Conservation (phyloP, 306 rosid species). For the Cucurbita moschata region DNA sequence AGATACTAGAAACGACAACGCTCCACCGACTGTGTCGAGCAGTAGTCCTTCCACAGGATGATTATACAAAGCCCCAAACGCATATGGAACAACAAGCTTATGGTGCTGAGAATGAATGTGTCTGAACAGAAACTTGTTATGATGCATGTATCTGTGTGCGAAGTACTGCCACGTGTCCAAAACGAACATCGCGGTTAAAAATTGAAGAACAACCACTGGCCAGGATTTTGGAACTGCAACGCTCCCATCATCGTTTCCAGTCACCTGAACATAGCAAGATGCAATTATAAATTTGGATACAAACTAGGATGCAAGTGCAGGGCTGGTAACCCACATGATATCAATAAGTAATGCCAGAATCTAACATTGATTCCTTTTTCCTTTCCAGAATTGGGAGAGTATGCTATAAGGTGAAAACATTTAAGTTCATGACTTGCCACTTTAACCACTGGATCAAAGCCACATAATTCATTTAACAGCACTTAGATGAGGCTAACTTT, state of each 20-base stretch:
- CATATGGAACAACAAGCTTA: constrained; percentile 65
- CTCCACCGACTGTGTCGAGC: constrained; percentile 80
- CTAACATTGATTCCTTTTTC: not conserved
- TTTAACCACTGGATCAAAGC: not conserved
- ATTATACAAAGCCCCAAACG: constrained; percentile 83
- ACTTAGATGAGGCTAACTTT: not conserved
- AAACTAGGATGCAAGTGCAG: not conserved
- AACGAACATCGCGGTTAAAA: constrained; percentile 61
- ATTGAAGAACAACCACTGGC: constrained; percentile 25
- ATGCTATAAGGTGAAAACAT: not conserved
- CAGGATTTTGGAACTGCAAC: constrained; percentile 4
- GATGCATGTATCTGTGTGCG: constrained; percentile 84
- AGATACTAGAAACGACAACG: constrained; percentile 55
- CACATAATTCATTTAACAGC: not conserved
- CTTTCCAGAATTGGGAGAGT: not conserved
- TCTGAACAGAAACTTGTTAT: constrained; percentile 70
- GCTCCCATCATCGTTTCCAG: constrained; percentile 10
- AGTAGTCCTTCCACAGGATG: constrained; percentile 83
- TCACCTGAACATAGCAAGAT: constrained; percentile 1
- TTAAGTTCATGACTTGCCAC: not conserved
- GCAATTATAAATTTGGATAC: not conserved
- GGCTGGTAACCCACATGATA: not conserved
- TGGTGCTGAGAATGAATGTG: constrained; percentile 86
- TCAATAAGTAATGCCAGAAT: not conserved
- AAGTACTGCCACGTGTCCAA: constrained; percentile 94